Base-by-base conservation (phyloP, 1,284 basidiomycete genomes). In the Melampsora medusae region DNA sequence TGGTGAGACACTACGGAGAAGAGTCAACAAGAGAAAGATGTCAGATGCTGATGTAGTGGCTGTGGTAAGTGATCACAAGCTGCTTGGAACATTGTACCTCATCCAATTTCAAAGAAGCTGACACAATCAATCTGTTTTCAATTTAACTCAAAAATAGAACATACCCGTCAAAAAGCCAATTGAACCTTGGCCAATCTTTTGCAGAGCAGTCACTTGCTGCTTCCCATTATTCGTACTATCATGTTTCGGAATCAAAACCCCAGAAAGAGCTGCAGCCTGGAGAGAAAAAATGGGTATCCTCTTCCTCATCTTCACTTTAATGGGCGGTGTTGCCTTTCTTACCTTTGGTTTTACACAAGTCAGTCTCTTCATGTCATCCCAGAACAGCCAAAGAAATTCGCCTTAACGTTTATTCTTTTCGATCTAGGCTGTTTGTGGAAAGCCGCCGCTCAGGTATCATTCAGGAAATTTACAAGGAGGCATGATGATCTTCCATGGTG, bases 281-380 rank as follows among this genome's bases (percentile, higher is more conserved):
- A 88, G 97, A 78, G 96, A 99, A 85, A 99, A 99, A 86, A 95
- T 98, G 84, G 96, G 96, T 48, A 88, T 99, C 42, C 86, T 99
- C 76, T 86, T 86, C 79, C 87, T 98, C 83, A 92, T 97, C 80
- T 82, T 88, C 19, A 9, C 83, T 25, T 88, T 94, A 79, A 98
- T 99, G 96, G 90, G 91, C 28, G 88, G 86, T 65, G 97, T 99
- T 82, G 96, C 95, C 84, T 99, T 94, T 88, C 87, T 99, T 82
- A 99, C 96, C 1, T 99, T 99, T 84, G 96, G 97, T n/a, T 99
- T 99, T 86, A 98, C 95, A 4, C 89, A 94, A 77, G 73, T 64
- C 12, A 64, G 79, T 59, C 16, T 62, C n/a, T 33, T 49, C 16
- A 60, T 48, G 6, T 64, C 4, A 22, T 50, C 25, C 33, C 9